Conservation (phyloP, 768 basidiomycete species). For the Lactarius psammicola region DNA sequence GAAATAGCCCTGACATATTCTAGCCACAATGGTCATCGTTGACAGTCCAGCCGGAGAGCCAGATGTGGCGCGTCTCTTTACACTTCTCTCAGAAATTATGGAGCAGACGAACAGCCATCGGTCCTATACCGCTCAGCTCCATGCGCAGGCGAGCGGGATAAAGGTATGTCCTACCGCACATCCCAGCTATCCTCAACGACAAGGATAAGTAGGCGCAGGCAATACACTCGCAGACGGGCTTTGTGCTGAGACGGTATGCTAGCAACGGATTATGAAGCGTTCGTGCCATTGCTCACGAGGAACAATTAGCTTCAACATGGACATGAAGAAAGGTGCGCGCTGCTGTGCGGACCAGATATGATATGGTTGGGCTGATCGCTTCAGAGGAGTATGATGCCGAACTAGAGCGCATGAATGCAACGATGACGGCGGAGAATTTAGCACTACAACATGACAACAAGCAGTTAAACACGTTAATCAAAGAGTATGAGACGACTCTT, state of each 20-base stretch:
- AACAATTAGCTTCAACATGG: conserved; percentile 73
- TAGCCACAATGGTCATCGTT: conserved; percentile 50
- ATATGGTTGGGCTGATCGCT: conserved; percentile 6
- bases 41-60: conserved; percentile 49
- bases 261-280: conserved; percentile 2
- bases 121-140: conserved; percentile 64
- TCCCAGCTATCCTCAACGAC: not conserved
- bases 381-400: conserved; percentile 89
- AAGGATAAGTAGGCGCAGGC: conserved; percentile 65
- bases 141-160: conserved; percentile 68
- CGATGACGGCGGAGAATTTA: conserved; percentile 81
- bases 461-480: conserved; percentile 84
- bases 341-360: conserved; percentile 9
- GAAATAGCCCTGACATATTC: not conserved
- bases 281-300: conserved; percentile 6
- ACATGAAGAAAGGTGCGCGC: conserved; percentile 74
- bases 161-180: conserved; percentile 54
- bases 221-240: conserved; percentile 86
- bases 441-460: conserved; percentile 91
- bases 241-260: conserved; percentile 76
- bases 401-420: conserved; percentile 82
- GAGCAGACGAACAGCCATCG: conserved; percentile 83
- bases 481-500: conserved; percentile 95
- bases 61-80: conserved; percentile 62
- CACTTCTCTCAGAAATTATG: conserved; percentile 72